These are phyloP conservation scores for Puccinia sorghi DNA, from an alignment of 1,284 basidiomycete genomes.

Conservation along the genomic window DNA sequence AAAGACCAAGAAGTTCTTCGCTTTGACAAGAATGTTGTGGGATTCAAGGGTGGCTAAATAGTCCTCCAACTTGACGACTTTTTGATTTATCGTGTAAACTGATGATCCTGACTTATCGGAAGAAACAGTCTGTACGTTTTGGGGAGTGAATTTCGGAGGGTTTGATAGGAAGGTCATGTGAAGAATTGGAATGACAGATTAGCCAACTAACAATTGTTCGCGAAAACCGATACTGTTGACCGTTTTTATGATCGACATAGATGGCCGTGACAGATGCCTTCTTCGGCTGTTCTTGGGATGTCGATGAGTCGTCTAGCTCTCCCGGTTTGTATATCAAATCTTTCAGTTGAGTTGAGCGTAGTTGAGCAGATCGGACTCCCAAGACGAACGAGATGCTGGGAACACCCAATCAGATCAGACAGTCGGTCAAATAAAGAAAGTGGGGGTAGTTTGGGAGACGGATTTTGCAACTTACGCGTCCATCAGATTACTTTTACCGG, in stretches of 20 bases:
- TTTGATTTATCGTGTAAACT: constrained; percentile 80
- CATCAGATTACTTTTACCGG: constrained; percentile 99
- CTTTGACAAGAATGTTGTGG: constrained; percentile 97
- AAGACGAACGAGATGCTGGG: constrained; percentile 86
- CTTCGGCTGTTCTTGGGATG: constrained; percentile 45
- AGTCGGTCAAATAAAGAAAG: background rate
- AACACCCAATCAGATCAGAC: background rate
- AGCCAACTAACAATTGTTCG: constrained; percentile 50
- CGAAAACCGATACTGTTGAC: constrained; percentile 57
- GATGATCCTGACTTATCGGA: constrained; percentile 82
- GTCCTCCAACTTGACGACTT: constrained; percentile 74
- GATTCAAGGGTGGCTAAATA: constrained; percentile 81
- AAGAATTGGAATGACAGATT: background rate
- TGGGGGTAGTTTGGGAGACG: constrained; percentile 3
- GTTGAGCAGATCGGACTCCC: constrained; percentile 88
- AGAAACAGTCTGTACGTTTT: constrained; percentile 60
- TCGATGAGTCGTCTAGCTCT: constrained; percentile 25
- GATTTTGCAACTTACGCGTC: constrained; percentile 66
- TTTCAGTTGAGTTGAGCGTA: constrained; percentile 87
- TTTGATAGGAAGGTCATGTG: background rate
- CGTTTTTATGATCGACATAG: constrained; percentile 55
- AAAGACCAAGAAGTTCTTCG: constrained; percentile 99
- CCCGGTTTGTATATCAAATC: constrained; percentile 89
- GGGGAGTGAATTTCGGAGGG: constrained; percentile 2
- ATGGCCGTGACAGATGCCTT: constrained; percentile 58